Percentiles rank a stretch among this genome's conserved stretches.
phyloP scores from a whole-genome alignment of 495 filamentous ascomycete genomes.

The Penicillium alfredii region DNA sequence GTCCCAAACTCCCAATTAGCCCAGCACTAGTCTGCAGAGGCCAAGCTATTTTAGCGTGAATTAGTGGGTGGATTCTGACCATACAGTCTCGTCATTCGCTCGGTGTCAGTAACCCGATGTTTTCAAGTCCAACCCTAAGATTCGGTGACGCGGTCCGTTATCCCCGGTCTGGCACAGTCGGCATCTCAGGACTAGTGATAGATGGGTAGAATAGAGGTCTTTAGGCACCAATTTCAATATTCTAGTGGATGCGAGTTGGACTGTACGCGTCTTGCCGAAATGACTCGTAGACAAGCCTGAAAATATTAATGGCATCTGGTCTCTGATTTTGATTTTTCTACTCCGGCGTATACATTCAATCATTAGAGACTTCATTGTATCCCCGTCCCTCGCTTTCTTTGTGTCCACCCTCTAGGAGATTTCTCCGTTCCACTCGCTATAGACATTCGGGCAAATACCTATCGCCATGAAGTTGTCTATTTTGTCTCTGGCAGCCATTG shows the following conservation, averaged over 20 bases:
- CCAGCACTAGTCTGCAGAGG: slow-evolving; percentile 11
- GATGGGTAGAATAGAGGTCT: neutral
- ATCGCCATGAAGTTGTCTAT: slow-evolving; percentile 40
- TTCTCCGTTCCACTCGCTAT: slow-evolving; percentile 19
- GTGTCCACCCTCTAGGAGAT: neutral
- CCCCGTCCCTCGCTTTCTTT: slow-evolving; percentile 7
- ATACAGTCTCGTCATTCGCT: slow-evolving; percentile 3
- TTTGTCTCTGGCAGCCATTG: slow-evolving; percentile 40
- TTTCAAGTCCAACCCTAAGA: slow-evolving; percentile 14
- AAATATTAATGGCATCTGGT: slow-evolving; percentile 18
- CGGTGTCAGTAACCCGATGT: slow-evolving; percentile 10
- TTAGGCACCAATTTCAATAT: neutral
- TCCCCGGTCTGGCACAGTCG: slow-evolving; percentile 11
- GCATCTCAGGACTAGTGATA: slow-evolving; percentile 10
- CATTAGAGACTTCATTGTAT: slow-evolving; percentile 8
- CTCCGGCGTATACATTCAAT: slow-evolving; percentile 10
- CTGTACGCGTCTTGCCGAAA: slow-evolving; percentile 18
- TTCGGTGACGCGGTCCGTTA: slow-evolving; percentile 15
- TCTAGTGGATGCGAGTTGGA: slow-evolving; percentile 11
- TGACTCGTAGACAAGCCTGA: neutral
- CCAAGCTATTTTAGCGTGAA: slow-evolving; percentile 4
- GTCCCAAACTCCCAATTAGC: neutral
- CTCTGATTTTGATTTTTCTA: slow-evolving; percentile 3
- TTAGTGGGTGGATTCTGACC: slow-evolving; percentile 7
- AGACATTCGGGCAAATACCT: slow-evolving; percentile 2